These are phyloP conservation scores for Nyctanthes arbortristis DNA, from an alignment of 257 asterid genomes.

Conservation along the genomic window DNA sequence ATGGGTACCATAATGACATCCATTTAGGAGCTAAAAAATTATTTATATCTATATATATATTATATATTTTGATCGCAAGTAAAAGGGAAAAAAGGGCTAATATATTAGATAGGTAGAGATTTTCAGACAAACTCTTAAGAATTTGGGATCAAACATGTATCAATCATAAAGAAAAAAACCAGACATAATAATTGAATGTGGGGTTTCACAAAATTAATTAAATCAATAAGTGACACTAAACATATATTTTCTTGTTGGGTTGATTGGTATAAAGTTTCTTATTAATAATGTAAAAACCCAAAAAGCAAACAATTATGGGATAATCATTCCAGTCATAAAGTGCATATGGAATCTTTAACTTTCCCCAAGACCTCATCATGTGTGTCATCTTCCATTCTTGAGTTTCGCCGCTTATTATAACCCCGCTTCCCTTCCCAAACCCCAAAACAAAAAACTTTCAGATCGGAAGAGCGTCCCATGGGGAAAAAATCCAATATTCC, in stretches of 20 bases:
- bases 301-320: constrained; percentile 80
- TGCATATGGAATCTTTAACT: constrained; percentile 38
- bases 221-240: constrained; percentile 26
- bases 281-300: constrained; percentile 36
- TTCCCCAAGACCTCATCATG: constrained; percentile 56
- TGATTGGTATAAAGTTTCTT: constrained; percentile 37
- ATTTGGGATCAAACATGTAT: constrained; percentile 16
- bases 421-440: background rate
- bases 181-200: constrained; percentile 28
- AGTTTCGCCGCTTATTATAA: background rate
- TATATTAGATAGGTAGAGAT: background rate
- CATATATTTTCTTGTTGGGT: constrained; percentile 16
- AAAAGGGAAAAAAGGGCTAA: no score
- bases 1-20: no score
- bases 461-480: constrained; percentile 51
- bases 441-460: no score
- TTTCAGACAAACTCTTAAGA: background rate
- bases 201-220: constrained; percentile 35
- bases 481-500: constrained; percentile 2
- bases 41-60: no score
- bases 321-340: constrained; percentile 80
- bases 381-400: constrained; percentile 68
- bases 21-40: no score
- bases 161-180: constrained; percentile 22
- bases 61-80: no score